Percentiles rank a stretch among this genome's conserved stretches.
These are phyloP conservation scores for Oryza rufipogon DNA, from an alignment of 176 grass and related monocot species.

Conservation along the genomic window DNA sequence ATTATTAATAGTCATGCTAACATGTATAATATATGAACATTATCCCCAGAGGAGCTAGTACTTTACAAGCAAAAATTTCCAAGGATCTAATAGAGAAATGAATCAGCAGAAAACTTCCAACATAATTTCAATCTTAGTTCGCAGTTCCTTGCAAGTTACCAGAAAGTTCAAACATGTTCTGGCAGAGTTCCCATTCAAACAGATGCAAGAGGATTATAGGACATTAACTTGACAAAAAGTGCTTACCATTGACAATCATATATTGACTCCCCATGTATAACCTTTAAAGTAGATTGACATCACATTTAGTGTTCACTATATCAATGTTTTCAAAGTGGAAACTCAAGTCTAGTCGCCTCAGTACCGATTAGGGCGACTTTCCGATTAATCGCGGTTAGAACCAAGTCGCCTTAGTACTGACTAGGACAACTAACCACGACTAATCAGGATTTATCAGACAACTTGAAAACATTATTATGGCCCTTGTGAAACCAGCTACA, in stretches of 20 bases:
- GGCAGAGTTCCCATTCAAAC: not conserved
- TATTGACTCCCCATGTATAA: too few species aligned
- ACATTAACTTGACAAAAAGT: not conserved
- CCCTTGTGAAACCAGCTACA: conserved; percentile 6
- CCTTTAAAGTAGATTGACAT: not conserved
- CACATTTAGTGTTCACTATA: too few species aligned
- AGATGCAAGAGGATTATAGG: not conserved
- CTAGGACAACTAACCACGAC: too few species aligned
- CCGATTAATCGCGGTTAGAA: too few species aligned
- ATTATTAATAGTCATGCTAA: conserved; percentile 14
- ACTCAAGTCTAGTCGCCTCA: too few species aligned
- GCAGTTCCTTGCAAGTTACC: not conserved
- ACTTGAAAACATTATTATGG: not conserved
- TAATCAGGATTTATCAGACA: too few species aligned
- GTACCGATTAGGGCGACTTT: too few species aligned
- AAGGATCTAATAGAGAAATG: not conserved
- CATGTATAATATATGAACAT: not conserved
- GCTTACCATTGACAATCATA: too few species aligned
- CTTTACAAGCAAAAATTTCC: conserved; percentile 10
- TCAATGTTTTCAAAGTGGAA: too few species aligned
- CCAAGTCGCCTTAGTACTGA: too few species aligned
- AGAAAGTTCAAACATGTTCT: not conserved
- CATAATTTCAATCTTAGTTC: not conserved
- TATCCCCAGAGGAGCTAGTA: not conserved
- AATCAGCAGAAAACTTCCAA: not conserved